Evolutionary conservation across 768 basidiomycete species (phyloP).

Genomic region (Ramaria sp.): DNA sequence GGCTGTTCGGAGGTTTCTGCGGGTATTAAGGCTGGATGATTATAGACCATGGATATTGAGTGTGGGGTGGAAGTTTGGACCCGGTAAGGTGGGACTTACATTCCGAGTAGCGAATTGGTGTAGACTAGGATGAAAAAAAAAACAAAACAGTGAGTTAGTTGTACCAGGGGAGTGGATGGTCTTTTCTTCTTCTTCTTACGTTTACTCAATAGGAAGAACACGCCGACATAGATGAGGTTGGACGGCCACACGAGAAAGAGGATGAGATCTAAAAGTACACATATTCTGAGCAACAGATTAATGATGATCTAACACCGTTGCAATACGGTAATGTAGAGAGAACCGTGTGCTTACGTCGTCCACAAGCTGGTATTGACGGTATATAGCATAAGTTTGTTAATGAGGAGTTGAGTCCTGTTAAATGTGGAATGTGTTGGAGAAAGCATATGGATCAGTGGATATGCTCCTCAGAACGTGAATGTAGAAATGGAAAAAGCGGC

Average conservation of each 20-base stretch:
- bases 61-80: too few species aligned
- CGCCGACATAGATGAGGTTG: neutral
- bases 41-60: too few species aligned
- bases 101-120: too few species aligned
- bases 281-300: neutral
- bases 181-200: too few species aligned
- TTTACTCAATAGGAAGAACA: neutral
- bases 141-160: too few species aligned
- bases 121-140: too few species aligned
- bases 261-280: neutral
- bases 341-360: neutral
- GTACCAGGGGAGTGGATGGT: too few species aligned
- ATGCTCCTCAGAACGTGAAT: neutral
- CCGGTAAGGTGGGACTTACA: too few species aligned
- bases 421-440: neutral
- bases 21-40: too few species aligned
- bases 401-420: neutral
- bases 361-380: conserved; percentile 1
- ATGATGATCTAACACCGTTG: neutral
- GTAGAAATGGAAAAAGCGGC: neutral
- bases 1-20: too few species aligned
- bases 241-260: neutral
- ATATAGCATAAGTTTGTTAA: conserved; percentile 4
- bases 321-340: neutral
- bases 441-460: neutral